Conservation (phyloP, 768 basidiomycete species). For the Phallus indusiatus region DNA sequence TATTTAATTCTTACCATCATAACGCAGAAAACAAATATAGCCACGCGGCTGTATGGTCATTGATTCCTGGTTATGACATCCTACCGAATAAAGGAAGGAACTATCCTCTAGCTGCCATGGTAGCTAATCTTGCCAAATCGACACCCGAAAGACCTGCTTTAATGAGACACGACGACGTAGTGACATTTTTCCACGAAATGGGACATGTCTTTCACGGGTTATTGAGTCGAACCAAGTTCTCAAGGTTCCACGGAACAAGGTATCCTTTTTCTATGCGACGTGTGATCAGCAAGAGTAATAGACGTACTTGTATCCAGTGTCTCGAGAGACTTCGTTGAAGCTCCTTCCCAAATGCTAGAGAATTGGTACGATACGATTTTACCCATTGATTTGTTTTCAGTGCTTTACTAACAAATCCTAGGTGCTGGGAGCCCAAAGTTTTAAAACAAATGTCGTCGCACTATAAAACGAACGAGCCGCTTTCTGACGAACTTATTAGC, state of each 20-base stretch:
- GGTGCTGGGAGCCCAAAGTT: slow-evolving; percentile 79
- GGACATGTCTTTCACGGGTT: slow-evolving; percentile 48
- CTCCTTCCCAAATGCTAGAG: slow-evolving; percentile 88
- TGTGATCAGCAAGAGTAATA: background rate
- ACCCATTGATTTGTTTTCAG: background rate
- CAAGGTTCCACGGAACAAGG: slow-evolving; percentile 77
- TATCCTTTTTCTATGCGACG: slow-evolving; percentile 14
- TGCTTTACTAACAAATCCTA: slow-evolving; percentile 13
- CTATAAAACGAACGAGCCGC: slow-evolving; percentile 61
- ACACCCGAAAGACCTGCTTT: slow-evolving; percentile 73
- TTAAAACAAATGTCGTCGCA: slow-evolving; percentile 74
- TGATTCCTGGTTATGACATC: slow-evolving; percentile 56
- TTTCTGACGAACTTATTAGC: slow-evolving; percentile 63
- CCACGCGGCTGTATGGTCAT: slow-evolving; percentile 79
- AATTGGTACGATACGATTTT: slow-evolving; percentile 48
- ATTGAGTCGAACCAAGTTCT: slow-evolving; percentile 58
- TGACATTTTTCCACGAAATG: slow-evolving; percentile 91
- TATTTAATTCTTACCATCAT: slow-evolving; percentile 10
- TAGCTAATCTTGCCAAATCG: slow-evolving; percentile 82
- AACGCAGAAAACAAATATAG: slow-evolving; percentile 62
- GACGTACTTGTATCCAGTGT: slow-evolving; percentile 31
- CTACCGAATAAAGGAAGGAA: slow-evolving; percentile 43
- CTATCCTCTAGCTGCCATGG: slow-evolving; percentile 79
- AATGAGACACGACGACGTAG: slow-evolving; percentile 82
- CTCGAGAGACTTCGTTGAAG: slow-evolving; percentile 79